Conservation (phyloP, 805 yeast species). For the Trichomonascus vanleenenianus region DNA sequence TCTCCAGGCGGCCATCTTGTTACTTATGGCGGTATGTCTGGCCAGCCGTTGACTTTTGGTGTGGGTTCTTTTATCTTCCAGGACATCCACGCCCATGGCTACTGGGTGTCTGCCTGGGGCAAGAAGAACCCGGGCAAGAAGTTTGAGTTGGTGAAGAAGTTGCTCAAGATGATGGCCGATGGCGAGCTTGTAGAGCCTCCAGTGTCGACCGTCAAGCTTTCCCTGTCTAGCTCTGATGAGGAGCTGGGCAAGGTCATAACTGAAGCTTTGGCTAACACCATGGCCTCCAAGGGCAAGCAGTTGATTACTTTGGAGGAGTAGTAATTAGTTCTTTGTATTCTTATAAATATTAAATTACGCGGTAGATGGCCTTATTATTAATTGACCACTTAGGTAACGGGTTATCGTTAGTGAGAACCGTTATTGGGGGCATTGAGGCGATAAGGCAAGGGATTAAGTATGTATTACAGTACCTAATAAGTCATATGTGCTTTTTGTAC, state of each 20-base stretch:
- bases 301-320: conserved; percentile 26
- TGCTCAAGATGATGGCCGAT: conserved; percentile 49
- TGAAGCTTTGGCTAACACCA: conserved; percentile 36
- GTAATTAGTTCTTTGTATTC: too few relatives aligned
- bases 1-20: conserved; percentile 66
- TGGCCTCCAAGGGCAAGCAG: conserved; percentile 33
- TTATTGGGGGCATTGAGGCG: too few relatives aligned
- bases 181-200: conserved; percentile 50
- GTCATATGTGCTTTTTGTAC: too few relatives aligned
- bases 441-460: too few relatives aligned
- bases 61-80: conserved; percentile 87
- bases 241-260: conserved; percentile 37
- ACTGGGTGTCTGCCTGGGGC: conserved; percentile 79
- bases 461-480: too few relatives aligned
- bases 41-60: conserved; percentile 88
- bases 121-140: conserved; percentile 53
- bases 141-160: conserved; percentile 43
- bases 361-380: too few relatives aligned
- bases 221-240: conserved; percentile 33
- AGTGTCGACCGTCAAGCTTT: conserved; percentile 32
- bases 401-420: too few relatives aligned
- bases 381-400: too few relatives aligned
- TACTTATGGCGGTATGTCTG: conserved; percentile 97
- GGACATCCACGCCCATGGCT: conserved; percentile 77
- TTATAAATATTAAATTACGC: too few relatives aligned